Evolutionary conservation across 306 rosid genomes (phyloP).

Genomic region (Cicer bijugum): DNA sequence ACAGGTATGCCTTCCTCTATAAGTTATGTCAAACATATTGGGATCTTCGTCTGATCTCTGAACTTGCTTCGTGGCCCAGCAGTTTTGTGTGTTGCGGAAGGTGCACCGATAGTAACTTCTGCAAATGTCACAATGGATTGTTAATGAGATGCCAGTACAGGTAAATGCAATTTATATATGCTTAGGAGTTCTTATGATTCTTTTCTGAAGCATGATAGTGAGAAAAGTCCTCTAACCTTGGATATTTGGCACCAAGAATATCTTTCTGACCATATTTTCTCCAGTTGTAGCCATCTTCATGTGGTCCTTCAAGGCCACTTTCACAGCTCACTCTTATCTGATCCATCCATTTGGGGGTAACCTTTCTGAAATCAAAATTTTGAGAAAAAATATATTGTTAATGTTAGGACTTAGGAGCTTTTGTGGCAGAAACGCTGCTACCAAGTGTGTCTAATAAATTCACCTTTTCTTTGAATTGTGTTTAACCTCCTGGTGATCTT

Average conservation of each 20-base stretch:
- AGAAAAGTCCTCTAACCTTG: conserved; percentile 61
- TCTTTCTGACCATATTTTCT: conserved; percentile 96
- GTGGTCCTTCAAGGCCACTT: conserved; percentile 78
- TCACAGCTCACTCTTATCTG: conserved; percentile 72
- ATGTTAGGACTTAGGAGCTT: conserved; percentile 25
- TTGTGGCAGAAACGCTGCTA: conserved; percentile 38
- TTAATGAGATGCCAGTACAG: conserved; percentile 41
- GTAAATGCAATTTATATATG: not conserved
- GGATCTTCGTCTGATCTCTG: conserved; percentile 94
- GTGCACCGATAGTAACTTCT: conserved; percentile 99
- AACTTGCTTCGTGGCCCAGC: conserved; percentile 94
- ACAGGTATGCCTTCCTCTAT: conserved; percentile 81
- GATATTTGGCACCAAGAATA: conserved; percentile 81
- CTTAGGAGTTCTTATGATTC: conserved; percentile 14
- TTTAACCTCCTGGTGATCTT: conserved; percentile 53
- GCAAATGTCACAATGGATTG: conserved; percentile 50
- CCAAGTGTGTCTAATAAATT: conserved; percentile 23
- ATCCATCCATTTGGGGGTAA: conserved; percentile 65
- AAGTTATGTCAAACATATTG: conserved; percentile 74
- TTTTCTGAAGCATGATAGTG: conserved; percentile 16
- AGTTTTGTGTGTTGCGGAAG: conserved; percentile 70
- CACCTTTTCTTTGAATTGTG: conserved; percentile 80
- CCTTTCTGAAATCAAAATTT: conserved; percentile 65
- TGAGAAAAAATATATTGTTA: not conserved
- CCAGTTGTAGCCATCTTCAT: conserved; percentile 88